Conservation (phyloP, 257 asterid genomes). For the Penstemon barbatus region DNA sequence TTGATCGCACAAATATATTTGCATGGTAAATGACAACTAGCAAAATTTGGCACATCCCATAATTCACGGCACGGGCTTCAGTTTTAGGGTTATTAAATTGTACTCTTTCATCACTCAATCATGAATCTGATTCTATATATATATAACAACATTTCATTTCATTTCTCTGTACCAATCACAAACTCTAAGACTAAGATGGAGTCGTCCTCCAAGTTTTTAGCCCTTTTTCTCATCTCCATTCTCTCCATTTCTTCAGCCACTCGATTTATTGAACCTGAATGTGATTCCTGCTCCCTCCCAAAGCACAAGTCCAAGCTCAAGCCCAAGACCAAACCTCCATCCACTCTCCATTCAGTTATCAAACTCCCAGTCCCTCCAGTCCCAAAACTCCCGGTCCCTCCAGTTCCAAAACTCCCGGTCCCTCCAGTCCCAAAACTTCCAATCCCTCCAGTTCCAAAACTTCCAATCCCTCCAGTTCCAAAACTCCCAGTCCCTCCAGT, state of each 20-base stretch:
- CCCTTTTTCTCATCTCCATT: constrained; percentile 53
- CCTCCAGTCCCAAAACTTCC: constrained; percentile 4
- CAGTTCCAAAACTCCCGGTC: constrained; percentile 30
- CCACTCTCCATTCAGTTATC: neutral
- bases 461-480: constrained; percentile 11
- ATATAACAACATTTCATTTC: constrained; percentile 12
- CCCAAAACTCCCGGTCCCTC: constrained; percentile 34
- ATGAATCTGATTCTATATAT: constrained; percentile 31
- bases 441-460: constrained; percentile 26
- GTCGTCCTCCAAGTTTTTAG: constrained; percentile 39
- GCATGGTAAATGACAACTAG: constrained; percentile 62
- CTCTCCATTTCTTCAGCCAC: constrained; percentile 49
- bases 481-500: neutral
- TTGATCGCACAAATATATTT: neutral
- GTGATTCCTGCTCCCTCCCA: constrained; percentile 40
- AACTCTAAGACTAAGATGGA: constrained; percentile 43
- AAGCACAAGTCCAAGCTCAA: constrained; percentile 17
- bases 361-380: constrained; percentile 29
- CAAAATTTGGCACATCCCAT: constrained; percentile 51
- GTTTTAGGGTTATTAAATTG: constrained; percentile 41
- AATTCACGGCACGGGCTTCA: constrained; percentile 57
- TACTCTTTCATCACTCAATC: constrained; percentile 27
- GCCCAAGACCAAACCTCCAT: constrained; percentile 20
- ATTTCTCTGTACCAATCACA: constrained; percentile 23
- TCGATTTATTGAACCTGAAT: constrained; percentile 37